A percentile compares a stretch with the other conserved stretches of the same genome.
These are phyloP conservation scores for Chlorella sp. DNA, from an alignment of 139 green algal genomes.

Conservation along the genomic window DNA sequence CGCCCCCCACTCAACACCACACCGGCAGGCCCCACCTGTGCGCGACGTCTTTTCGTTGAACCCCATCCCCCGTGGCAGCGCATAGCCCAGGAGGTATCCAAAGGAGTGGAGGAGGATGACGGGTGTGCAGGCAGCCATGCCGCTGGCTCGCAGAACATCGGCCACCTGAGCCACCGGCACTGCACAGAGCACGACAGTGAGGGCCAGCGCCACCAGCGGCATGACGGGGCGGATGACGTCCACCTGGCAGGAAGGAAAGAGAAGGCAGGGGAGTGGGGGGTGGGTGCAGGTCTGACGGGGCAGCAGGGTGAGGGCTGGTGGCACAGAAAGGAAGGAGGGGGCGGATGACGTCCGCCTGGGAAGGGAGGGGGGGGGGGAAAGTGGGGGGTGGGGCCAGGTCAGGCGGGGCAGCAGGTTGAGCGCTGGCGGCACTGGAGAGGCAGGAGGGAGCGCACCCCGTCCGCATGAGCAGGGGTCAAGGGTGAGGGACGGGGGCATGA, in stretches of 20 bases:
- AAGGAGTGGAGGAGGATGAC: slow-evolving; percentile 68
- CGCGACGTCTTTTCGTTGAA: slow-evolving; percentile 67
- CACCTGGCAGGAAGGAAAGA: not conserved
- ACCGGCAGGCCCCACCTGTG: slow-evolving; percentile 43
- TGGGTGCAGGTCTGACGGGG: not conserved
- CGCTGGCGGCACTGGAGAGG: too few species aligned
- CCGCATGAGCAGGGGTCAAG: too few species aligned
- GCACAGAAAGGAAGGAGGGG: too few species aligned
- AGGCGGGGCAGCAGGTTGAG: not conserved
- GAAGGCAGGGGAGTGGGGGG: not conserved
- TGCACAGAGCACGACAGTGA: slow-evolving; percentile 76
- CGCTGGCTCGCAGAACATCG: slow-evolving; percentile 39
- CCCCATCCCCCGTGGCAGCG: slow-evolving; percentile 59
- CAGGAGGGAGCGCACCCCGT: too few species aligned
- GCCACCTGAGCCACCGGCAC: slow-evolving; percentile 58
- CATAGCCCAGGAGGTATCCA: slow-evolving; percentile 77
- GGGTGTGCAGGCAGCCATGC: slow-evolving; percentile 47
- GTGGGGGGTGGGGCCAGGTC: not conserved
- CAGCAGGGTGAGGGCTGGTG: not conserved
- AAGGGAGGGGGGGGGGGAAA: not conserved
- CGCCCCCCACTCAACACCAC: too few species aligned
- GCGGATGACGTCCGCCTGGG: not conserved
- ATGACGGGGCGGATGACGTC: slow-evolving; percentile 60
- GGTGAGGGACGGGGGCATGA: too few species aligned
- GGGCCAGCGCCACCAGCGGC: slow-evolving; percentile 71